These are phyloP conservation scores for Irpex rosettiformis DNA, from an alignment of 1,284 basidiomycete genomes.

Conservation along the genomic window DNA sequence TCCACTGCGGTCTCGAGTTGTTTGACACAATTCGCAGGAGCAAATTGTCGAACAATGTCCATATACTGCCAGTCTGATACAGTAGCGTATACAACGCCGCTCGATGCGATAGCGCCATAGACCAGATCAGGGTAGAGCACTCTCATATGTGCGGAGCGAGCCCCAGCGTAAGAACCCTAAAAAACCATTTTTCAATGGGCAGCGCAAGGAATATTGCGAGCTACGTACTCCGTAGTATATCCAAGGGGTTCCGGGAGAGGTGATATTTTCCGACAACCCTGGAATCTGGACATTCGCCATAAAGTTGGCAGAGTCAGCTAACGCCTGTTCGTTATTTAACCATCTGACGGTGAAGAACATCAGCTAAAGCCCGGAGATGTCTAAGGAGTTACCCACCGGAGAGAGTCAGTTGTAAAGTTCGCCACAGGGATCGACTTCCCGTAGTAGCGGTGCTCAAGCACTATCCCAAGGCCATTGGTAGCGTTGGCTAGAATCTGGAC, in stretches of 20 bases:
- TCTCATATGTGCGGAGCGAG: slow-evolving; percentile 88
- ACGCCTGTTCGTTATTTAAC: slow-evolving; percentile 83
- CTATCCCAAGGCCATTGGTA: slow-evolving; percentile 77
- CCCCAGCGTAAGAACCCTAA: slow-evolving; percentile 90
- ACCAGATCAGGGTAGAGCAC: slow-evolving; percentile 82
- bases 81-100: slow-evolving; percentile 71
- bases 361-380: neutral
- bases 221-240: slow-evolving; percentile 86
- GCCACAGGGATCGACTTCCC: slow-evolving; percentile 66
- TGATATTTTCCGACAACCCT: slow-evolving; percentile 63
- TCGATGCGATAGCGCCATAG: slow-evolving; percentile 87
- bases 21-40: slow-evolving; percentile 62
- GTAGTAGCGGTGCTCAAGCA: slow-evolving; percentile 75
- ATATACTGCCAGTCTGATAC: slow-evolving; percentile 78
- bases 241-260: slow-evolving; percentile 72
- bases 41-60: slow-evolving; percentile 76
- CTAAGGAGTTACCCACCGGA: slow-evolving; percentile 41
- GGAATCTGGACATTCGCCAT: slow-evolving; percentile 74
- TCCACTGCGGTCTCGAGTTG: slow-evolving; percentile 62
- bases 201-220: too few relatives aligned
- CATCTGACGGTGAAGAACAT: slow-evolving; percentile 43
- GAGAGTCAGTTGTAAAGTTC: slow-evolving; percentile 76
- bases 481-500: slow-evolving; percentile 77
- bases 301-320: slow-evolving; percentile 88
- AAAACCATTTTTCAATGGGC: too few relatives aligned